Base-by-base conservation (phyloP, 2,329 filamentous ascomycete species). In the Verticillium zaregamsianum region DNA sequence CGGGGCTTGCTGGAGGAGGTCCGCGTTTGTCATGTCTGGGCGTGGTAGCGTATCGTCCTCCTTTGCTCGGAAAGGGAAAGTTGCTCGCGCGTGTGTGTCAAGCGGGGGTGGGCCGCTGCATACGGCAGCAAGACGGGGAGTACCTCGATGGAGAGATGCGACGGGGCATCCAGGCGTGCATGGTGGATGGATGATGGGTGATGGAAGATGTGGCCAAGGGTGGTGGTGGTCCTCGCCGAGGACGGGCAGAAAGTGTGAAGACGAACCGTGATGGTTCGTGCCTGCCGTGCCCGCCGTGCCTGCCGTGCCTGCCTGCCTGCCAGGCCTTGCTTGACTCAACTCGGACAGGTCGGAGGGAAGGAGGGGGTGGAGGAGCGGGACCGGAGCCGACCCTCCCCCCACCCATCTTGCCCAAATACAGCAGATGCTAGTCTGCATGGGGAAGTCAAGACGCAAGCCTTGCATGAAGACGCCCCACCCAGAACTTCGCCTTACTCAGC, bases 401-500 rank as follows among this genome's bases (percentile, higher is more conserved):
- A 23, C 9, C n/a, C 45, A 28, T 49, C 45, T 49, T 49, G n/a
- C 45, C 45, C 45, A 49, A 14, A 28, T 9, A 28, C 25, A 37
- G 39, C 31, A 2, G n/a, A 25, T 58, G 61, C 74, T 76, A 76
- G 60, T 32, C 73, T 63, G 2, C 40, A 69, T 64, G 1, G 14
- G 68, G 74, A 65, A 76, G 68, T 68, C 70, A 69, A 72, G 72
- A 62, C 65, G 64, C 71, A 74, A 59, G 31, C 54, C 63, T 35
- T 56, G 57, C 25, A 55, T 59, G 15, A 32, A 8, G 33, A 23
- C 9, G 3, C 45, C 45, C 8, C 45, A 23, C 23, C 2, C 9
- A 11, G 20, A 23, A 2, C 11, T 12, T 23, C 8, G 12, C 28
- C 28, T 49, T 49, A 23, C n/a, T 23, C 8, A 23, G 7, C 9